These are phyloP conservation scores for Arabis alpina DNA, from an alignment of 345 rosid species.

Conservation along the genomic window DNA sequence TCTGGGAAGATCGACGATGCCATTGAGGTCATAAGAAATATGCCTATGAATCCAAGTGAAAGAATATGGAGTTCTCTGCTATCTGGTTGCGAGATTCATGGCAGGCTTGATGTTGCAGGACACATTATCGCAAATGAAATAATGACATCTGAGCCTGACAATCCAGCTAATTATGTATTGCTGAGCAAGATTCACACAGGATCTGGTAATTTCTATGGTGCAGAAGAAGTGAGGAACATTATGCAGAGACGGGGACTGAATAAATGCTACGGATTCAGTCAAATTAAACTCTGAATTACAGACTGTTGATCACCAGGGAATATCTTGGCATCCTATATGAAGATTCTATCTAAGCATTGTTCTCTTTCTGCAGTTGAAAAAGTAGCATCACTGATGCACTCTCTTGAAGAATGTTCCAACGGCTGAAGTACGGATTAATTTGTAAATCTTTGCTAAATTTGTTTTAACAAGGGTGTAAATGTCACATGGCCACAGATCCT, in stretches of 20 bases:
- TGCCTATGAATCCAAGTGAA: conserved; percentile 58
- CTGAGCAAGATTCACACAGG: conserved; percentile 54
- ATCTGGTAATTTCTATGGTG: conserved; percentile 49
- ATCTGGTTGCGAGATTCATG: conserved; percentile 57
- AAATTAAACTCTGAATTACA: conserved; percentile 39
- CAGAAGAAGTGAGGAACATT: conserved; percentile 56
- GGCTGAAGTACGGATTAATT: conserved; percentile 3
- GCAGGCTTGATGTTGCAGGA: conserved; percentile 49
- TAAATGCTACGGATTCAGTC: conserved; percentile 54
- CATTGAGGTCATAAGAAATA: conserved; percentile 43
- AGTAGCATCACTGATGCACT: conserved; percentile 19
- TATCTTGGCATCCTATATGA: not conserved
- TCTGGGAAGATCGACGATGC: conserved; percentile 58
- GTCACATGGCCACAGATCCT: conserved; percentile 14
- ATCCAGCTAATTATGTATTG: conserved; percentile 56
- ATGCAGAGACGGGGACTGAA: conserved; percentile 48
- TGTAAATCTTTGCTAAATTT: not conserved
- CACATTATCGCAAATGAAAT: conserved; percentile 42
- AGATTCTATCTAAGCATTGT: conserved; percentile 24
- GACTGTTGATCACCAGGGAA: conserved; percentile 1
- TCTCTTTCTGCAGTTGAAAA: conserved; percentile 16
- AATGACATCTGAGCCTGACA: conserved; percentile 51
- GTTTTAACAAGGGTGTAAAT: not conserved
- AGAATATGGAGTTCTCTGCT: conserved; percentile 59
- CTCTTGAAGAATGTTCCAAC: conserved; percentile 14